Evolutionary conservation across 108 stramenopile genomes (phyloP), one percentile per base, ranked within the genome.

Genomic region (Nitzschia palea): DNA sequence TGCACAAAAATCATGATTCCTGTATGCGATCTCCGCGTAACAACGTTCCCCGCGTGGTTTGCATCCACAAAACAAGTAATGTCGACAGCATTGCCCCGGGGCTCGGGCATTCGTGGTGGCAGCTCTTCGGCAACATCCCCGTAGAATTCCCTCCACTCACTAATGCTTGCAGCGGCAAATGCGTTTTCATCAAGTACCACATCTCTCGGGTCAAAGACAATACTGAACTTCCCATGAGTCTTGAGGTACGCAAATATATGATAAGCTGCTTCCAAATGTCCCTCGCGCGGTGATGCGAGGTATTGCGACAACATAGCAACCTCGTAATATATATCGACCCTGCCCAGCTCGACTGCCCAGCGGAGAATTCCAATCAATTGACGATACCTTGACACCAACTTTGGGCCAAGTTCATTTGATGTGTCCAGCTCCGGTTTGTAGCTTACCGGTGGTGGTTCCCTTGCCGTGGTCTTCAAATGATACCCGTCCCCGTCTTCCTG

Each of bases 1-100:
- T 87, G 78, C 20, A 81, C 37, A 40, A 78, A 83, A 20, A 88
- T 58, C 0, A 88, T 8, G n/a, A 83, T 47, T 1, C 81, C 87
- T 32, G 84, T 81, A 20, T 70, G 50, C 2, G 81, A 82, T 45
- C 86, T 45, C 6, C 81, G 17, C 10, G 79, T 84, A 3, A 78
- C 44, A 37, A 64, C 44, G 34, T 80, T 65, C 15, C 69, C 81
- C 8, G 79, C 85, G 57, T 82, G 81, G 50, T 74, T 63, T n/a
- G 74, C 40, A 67, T 86, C 85, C 18, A 82, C 81, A 57, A 75
- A 80, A 10, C 8, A 14, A 8, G 10, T 8, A 8, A 42, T 12
- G 40, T 42, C 40, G 14, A 42, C 40, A 8, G 8, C 40, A 12
- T 42, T 42, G 8, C 40, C 40, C 14, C 40, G 40, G 8, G 40